phyloP scores from a whole-genome alignment of 108 stramenopile genomes.

The Nitzschia sp. region DNA sequence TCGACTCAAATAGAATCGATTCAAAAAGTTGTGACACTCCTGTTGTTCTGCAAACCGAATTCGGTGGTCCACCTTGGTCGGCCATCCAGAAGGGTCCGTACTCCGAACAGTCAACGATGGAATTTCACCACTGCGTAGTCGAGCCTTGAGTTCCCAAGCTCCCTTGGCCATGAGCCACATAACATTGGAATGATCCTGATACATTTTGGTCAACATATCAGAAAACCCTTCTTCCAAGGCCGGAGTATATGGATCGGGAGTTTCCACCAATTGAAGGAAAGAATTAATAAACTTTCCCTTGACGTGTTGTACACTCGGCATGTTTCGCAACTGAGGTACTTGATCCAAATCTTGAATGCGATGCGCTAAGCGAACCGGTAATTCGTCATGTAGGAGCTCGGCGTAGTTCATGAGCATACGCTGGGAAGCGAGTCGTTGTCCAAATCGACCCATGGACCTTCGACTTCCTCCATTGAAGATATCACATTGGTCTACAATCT shows the following conservation, averaged over 20 bases:
- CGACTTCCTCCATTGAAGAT: background rate
- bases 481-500: slow-evolving; percentile 46
- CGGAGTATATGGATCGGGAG: slow-evolving; percentile 27
- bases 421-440: slow-evolving; percentile 14
- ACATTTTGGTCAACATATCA: slow-evolving; percentile 51
- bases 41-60: slow-evolving; percentile 35
- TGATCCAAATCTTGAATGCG: slow-evolving; percentile 74
- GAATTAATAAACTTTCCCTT: slow-evolving; percentile 63
- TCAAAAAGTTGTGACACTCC: slow-evolving; percentile 73
- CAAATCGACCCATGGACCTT: slow-evolving; percentile 12
- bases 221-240: slow-evolving; percentile 61
- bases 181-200: slow-evolving; percentile 70
- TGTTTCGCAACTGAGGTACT: slow-evolving; percentile 47
- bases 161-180: slow-evolving; percentile 83
- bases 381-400: slow-evolving; percentile 61
- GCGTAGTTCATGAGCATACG: slow-evolving; percentile 57
- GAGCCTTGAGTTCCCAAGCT: slow-evolving; percentile 59
- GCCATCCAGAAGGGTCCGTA: background rate
- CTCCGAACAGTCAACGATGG: background rate
- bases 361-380: slow-evolving; percentile 85
- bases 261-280: slow-evolving; percentile 54
- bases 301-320: slow-evolving; percentile 53
- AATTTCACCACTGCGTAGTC: background rate
- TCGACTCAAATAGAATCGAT: slow-evolving; percentile 85
- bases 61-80: background rate